Evolutionary conservation across 192 early-diverging fungal species (phyloP), one percentile per base, ranked within the genome.

Genomic region (Linnemannia zychae): DNA sequence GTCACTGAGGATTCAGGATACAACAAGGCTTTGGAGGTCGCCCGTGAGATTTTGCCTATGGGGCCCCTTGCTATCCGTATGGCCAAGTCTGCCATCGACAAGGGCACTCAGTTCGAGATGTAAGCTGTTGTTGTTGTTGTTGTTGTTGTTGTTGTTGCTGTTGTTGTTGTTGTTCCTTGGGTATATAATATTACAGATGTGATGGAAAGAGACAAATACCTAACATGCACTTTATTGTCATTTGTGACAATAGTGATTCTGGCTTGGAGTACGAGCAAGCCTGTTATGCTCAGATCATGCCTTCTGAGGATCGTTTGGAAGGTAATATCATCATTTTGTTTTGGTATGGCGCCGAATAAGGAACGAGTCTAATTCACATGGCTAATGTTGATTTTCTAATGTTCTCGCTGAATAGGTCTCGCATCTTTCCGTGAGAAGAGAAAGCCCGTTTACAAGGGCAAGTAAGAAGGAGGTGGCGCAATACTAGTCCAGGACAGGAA

Each of bases 201-300:
- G 9, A 3, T 44, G 40, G 3, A 44, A 44, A 44, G 40, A 3
- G 9, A 44, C 40, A 44, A 13, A 37, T 40, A 36, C n/a, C 79
- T 75, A 67, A 24, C 50, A n/a, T 46, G 6, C n/a, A 20, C 33
- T 71, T 33, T 65, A 44, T 44, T 44, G 40, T 44, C 49, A 49
- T 49, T 65, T 6, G 9, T 38, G 67, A 1, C 44, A 69, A 11
- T 76, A 96, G 95, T 36, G 89, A 93, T 57, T 93, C 95, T 36
- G 98, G 97, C 1, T 88, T 99, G 77, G 95, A 95, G 44, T 90
- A 98, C 63, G 98, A 99, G 90, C 95, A 99, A 90, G 89, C 94
- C 40, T 99, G 96, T 87, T 99, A 99, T 77, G 97, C 95, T 0
- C 95, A 97, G 78, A 94, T 99, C 18, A 97, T 99, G 80, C 97